Conservation (phyloP, 2,329 filamentous ascomycete genomes). For the Chaetomiaceae sp. region DNA sequence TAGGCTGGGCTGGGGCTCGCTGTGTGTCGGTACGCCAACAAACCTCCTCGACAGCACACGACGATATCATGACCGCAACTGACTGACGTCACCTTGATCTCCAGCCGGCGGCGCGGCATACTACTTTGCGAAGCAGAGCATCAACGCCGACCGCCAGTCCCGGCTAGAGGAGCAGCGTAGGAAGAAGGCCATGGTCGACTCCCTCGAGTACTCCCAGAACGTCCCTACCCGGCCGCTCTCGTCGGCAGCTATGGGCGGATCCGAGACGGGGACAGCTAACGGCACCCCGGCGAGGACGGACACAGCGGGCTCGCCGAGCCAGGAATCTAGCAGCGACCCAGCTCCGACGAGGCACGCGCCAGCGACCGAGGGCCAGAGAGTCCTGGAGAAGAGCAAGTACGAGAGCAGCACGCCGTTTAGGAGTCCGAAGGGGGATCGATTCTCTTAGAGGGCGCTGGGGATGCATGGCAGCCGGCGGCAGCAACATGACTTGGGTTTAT, state of each 20-base stretch:
- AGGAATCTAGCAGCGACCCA: slow-evolving; percentile 72
- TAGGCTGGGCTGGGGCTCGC: slow-evolving; percentile 87
- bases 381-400: slow-evolving; percentile 82
- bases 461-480: not conserved
- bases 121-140: slow-evolving; percentile 89
- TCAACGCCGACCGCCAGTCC: slow-evolving; percentile 81
- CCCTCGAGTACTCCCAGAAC: slow-evolving; percentile 48
- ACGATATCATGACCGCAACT: not conserved
- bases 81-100: slow-evolving; percentile 19
- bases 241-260: slow-evolving; percentile 32
- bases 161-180: slow-evolving; percentile 63
- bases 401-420: slow-evolving; percentile 72
- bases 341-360: slow-evolving; percentile 80
- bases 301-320: slow-evolving; percentile 58
- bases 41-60: slow-evolving; percentile 1
- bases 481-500: not conserved
- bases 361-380: slow-evolving; percentile 60
- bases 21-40: slow-evolving; percentile 66
- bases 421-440: slow-evolving; percentile 80
- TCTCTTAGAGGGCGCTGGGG: slow-evolving; percentile 47
- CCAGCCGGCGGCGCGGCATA: slow-evolving; percentile 86
- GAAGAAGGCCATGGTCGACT: slow-evolving; percentile 56
- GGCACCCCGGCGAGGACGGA: slow-evolving; percentile 55
- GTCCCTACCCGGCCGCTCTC: slow-evolving; percentile 28
- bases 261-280: slow-evolving; percentile 34